Evolutionary conservation across 768 basidiomycete species (phyloP), one percentile per base, ranked within the genome.

Genomic region (Tricholoma sp.): DNA sequence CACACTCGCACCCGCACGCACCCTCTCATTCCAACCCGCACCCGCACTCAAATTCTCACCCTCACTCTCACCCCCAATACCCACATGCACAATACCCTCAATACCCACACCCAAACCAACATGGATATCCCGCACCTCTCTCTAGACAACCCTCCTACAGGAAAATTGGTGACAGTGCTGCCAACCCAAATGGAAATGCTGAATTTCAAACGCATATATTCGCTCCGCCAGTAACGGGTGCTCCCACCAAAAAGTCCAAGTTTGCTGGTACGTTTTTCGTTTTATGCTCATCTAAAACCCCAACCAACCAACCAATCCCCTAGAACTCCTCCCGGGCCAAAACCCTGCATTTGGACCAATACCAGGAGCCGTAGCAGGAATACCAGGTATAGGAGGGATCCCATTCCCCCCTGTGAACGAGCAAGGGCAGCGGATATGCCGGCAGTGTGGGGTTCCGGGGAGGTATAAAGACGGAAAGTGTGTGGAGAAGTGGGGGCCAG

Each of bases 401-500:
- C 61, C 71, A 4, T 83, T 70, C 62, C 76, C 80, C 0, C 61
- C 80, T 1, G 76, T 75, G 0, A 88, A 88, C 64, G 74, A 78
- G 1, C 74, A 79, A 52, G 89, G 89, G 0, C 89, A 90, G 65
- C 75, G 89, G 21, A 89, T 88, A 50, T 91, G 89, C 67, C 75
- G 88, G 5, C 86, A 88, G 64, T 91, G 89, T 63, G 87, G 87
- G 0, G 71, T 85, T 43, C 75, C 83, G 0, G 89, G 89, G 0
- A 74, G 89, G 0, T 91, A 91, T 72, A 90, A 90, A 72, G 89
- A 91, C 19, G 87, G 85, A 8, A 89, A 89, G 62, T 91, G 89
- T 66, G 89, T 91, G 52, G 89, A 91, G 65, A 91, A 91, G 69
- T 91, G 89, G 89, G 89, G 89, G 1, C 89, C 89, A 21, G 89